Conservation (phyloP, 257 asterid species). For the Capsicum pubescens region DNA sequence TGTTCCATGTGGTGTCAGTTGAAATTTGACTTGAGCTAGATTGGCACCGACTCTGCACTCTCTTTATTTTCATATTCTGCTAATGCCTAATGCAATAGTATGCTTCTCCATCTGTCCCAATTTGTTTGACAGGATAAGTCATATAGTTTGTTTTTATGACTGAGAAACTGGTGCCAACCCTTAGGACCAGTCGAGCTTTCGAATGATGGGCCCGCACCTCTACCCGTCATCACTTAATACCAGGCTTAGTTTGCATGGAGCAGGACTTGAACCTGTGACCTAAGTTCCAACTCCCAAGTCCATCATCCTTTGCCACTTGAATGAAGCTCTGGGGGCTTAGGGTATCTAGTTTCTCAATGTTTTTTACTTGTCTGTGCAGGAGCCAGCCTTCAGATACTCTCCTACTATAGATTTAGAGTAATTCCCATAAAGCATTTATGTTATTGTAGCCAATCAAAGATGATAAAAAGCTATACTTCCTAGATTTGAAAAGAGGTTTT, state of each 20-base stretch:
- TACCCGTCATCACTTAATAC: background rate
- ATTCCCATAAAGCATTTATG: background rate
- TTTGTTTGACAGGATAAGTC: background rate
- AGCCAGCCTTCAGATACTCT: slow-evolving; percentile 8
- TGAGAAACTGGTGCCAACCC: background rate
- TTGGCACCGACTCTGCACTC: background rate
- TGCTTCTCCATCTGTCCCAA: background rate
- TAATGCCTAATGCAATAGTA: background rate
- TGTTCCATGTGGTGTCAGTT: background rate
- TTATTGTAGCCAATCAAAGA: background rate
- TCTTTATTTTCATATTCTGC: background rate
- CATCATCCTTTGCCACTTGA: slow-evolving; percentile 7
- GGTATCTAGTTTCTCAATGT: background rate
- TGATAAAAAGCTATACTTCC: background rate
- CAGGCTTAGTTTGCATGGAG: background rate
- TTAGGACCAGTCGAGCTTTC: background rate
- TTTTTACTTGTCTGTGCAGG: background rate
- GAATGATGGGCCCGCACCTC: background rate
- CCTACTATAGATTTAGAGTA: background rate
- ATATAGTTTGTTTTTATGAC: background rate
- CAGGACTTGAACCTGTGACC: background rate
- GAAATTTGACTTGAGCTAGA: background rate
- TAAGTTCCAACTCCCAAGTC: background rate
- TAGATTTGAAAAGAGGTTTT: background rate
- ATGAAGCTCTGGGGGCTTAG: background rate